Evolutionary conservation across 768 basidiomycete genomes (phyloP).

Genomic region (Hydnomerulius pinastri): DNA sequence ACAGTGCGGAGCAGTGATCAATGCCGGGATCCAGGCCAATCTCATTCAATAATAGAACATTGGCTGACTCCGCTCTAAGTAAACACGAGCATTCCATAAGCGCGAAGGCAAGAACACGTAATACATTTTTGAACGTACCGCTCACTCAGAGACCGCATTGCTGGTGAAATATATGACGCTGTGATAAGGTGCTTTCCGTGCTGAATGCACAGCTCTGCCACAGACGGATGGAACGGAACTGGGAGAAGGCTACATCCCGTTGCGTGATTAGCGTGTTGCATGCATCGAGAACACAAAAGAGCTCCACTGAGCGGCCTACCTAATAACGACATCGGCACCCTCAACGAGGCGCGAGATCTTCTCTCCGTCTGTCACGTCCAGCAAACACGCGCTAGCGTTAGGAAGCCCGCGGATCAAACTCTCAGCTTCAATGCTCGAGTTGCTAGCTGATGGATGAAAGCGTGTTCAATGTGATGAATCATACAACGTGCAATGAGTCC

Average conservation of each 20-base stretch:
- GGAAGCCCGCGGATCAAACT: slow-evolving; percentile 41
- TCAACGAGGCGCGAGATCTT: slow-evolving; percentile 54
- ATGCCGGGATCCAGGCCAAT: slow-evolving; percentile 90
- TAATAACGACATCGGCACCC: slow-evolving; percentile 78
- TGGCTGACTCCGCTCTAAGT: slow-evolving; percentile 57
- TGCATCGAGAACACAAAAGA: neutral
- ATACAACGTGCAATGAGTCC: slow-evolving; percentile 19
- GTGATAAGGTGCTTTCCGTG: slow-evolving; percentile 80
- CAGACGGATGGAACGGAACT: slow-evolving; percentile 64
- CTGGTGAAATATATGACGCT: slow-evolving; percentile 84
- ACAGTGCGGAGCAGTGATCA: slow-evolving; percentile 85
- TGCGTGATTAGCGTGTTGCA: neutral
- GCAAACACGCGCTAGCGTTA: slow-evolving; percentile 54
- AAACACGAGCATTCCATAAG: neutral
- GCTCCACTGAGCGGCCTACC: slow-evolving; percentile 45
- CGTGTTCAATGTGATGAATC: slow-evolving; percentile 5
- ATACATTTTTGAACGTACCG: slow-evolving; percentile 43
- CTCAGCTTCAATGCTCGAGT: slow-evolving; percentile 61
- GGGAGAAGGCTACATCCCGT: slow-evolving; percentile 68
- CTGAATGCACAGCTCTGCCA: slow-evolving; percentile 75
- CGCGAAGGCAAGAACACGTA: neutral
- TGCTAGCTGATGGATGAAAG: slow-evolving; percentile 59
- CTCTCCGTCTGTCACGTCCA: slow-evolving; percentile 58
- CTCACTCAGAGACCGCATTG: slow-evolving; percentile 67
- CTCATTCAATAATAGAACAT: slow-evolving; percentile 82